Evolutionary conservation across 208 protist species (phyloP).

Genomic region (Wallacemonas rigidus): DNA sequence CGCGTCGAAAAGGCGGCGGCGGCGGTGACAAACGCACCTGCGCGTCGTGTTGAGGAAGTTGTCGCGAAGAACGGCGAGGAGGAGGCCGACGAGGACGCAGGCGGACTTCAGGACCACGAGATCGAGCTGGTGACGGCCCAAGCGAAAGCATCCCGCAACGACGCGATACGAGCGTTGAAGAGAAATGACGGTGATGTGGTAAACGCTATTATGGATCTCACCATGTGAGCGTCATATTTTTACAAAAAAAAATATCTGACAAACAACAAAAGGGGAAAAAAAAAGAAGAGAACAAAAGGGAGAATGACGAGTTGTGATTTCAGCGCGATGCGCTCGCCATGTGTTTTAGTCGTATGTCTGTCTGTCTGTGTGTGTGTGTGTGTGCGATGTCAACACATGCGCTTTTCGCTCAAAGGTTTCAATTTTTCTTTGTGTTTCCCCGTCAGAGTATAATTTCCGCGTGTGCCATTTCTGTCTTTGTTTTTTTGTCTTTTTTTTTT

Average conservation of each 20-base stretch:
- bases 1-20: slow-evolving; percentile 64
- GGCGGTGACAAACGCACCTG: slow-evolving; percentile 33
- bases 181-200: slow-evolving; percentile 88
- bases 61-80: background rate
- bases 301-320: background rate
- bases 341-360: background rate
- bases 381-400: too few species aligned
- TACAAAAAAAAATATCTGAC: background rate
- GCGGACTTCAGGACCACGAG: slow-evolving; percentile 75
- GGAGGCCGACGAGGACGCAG: slow-evolving; percentile 31
- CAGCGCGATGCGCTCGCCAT: background rate
- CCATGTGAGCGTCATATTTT: slow-evolving; percentile 29
- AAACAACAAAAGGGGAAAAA: background rate
- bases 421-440: slow-evolving; percentile 6
- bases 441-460: background rate
- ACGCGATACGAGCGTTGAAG: slow-evolving; percentile 82
- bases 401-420: too few species aligned
- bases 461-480: slow-evolving; percentile 8
- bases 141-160: slow-evolving; percentile 63
- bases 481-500: background rate
- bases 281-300: background rate
- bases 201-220: slow-evolving; percentile 89
- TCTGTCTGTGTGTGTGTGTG: too few species aligned
- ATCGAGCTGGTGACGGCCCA: slow-evolving; percentile 85
- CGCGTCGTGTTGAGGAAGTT: slow-evolving; percentile 17